Percentiles rank a stretch among this genome's conserved stretches.
These are phyloP conservation scores for Borealophlyctis nickersoniae DNA, from an alignment of 192 early-diverging fungal species.

Conservation along the genomic window DNA sequence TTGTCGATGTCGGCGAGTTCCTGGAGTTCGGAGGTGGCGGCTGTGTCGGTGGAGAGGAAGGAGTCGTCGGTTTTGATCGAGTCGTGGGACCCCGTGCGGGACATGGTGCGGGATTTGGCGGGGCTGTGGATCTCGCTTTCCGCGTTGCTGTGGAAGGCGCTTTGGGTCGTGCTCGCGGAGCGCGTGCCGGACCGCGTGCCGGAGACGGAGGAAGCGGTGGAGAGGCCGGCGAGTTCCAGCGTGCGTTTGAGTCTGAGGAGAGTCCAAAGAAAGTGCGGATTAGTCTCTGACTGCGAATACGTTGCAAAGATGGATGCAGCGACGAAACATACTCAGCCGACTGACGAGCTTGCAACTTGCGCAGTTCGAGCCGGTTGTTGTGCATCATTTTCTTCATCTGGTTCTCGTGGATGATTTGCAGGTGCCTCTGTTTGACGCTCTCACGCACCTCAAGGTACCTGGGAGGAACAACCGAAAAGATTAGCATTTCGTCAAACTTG, in stretches of 20 bases:
- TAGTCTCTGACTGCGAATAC: background rate
- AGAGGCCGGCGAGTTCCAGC: background rate
- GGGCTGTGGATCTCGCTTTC: constrained; percentile 10
- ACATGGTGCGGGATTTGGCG: constrained; percentile 8
- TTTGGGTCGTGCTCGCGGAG: constrained; percentile 1
- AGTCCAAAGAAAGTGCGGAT: too few relatives aligned
- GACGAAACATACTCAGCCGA: constrained; percentile 12
- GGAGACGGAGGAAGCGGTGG: constrained; percentile 1
- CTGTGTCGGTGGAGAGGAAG: constrained; percentile 11
- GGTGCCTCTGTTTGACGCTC: constrained; percentile 4
- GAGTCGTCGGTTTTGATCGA: constrained; percentile 10
- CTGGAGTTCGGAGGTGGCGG: constrained; percentile 6
- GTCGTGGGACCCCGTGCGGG: constrained; percentile 11
- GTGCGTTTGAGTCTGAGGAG: constrained; percentile 1
- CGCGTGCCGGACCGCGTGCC: constrained; percentile 1
- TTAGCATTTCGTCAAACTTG: too few relatives aligned
- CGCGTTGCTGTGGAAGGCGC: constrained; percentile 2
- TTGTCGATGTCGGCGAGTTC: constrained; percentile 11
- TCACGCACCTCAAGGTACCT: constrained; percentile 12
- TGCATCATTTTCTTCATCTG: constrained; percentile 12
- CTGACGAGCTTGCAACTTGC: constrained; percentile 13
- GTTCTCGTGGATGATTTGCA: constrained; percentile 8
- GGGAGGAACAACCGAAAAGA: too few relatives aligned
- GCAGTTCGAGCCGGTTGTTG: constrained; percentile 17
- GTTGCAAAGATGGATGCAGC: background rate